A percentile compares a stretch with the other conserved stretches of the same genome.
phyloP scores from a whole-genome alignment of 768 basidiomycete species.

The Boletus fagicola region DNA sequence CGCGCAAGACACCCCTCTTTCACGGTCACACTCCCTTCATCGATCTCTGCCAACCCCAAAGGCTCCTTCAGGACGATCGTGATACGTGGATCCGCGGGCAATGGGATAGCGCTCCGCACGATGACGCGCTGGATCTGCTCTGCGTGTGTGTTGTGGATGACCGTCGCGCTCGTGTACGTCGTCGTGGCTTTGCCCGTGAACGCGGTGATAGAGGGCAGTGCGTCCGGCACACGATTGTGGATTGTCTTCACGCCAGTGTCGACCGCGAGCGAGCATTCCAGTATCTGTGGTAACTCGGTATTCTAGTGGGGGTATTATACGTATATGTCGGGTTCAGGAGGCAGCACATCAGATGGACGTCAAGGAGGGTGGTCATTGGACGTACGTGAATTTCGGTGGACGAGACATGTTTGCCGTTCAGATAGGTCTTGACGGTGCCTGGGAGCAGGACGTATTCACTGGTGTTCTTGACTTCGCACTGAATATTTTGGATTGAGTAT shows the following conservation, averaged over 20 bases:
- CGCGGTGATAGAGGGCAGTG: slow-evolving; percentile 5
- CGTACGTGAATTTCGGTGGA: slow-evolving; percentile 21
- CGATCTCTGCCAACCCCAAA: slow-evolving; percentile 19
- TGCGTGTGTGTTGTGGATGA: slow-evolving; percentile 17
- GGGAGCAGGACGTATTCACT: slow-evolving; percentile 26
- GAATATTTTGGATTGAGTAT: background rate
- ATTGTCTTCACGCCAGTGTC: slow-evolving; percentile 16
- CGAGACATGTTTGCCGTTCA: slow-evolving; percentile 31
- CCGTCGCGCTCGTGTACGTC: slow-evolving; percentile 18
- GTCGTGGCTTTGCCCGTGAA: slow-evolving; percentile 13
- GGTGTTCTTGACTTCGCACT: slow-evolving; percentile 30
- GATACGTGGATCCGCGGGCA: slow-evolving; percentile 28
- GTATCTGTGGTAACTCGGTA: slow-evolving; percentile 12
- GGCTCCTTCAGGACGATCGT: slow-evolving; percentile 31
- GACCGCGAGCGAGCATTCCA: slow-evolving; percentile 23
- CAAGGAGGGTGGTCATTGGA: background rate
- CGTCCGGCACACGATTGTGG: slow-evolving; percentile 11
- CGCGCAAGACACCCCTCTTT: slow-evolving; percentile 15
- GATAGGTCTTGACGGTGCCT: slow-evolving; percentile 28
- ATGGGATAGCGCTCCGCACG: slow-evolving; percentile 29
- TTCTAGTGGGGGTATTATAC: slow-evolving; percentile 1
- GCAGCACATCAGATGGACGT: background rate
- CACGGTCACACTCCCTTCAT: slow-evolving; percentile 11
- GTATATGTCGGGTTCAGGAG: background rate
- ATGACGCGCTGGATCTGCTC: slow-evolving; percentile 13